Evolutionary conservation across 2,329 filamentous ascomycete species (phyloP).

Genomic region (Tolypocladium ovalisporum): DNA sequence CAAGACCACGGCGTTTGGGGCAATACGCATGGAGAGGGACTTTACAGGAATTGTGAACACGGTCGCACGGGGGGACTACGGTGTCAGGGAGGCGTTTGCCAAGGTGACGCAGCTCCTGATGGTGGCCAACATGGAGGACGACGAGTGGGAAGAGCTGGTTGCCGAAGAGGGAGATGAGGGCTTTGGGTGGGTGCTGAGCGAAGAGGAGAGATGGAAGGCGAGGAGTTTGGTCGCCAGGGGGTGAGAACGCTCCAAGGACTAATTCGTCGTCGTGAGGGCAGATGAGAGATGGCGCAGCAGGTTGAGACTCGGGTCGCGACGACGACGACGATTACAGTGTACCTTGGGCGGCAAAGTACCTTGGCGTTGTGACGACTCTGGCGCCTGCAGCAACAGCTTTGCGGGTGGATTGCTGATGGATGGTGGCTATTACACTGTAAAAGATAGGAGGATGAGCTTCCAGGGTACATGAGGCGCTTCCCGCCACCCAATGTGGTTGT

Average conservation of each 20-base stretch:
- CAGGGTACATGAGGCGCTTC: too few species aligned
- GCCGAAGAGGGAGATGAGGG: conserved; percentile 44
- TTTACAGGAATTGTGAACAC: conserved; percentile 62
- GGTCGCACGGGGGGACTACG: conserved; percentile 62
- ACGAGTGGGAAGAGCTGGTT: conserved; percentile 77
- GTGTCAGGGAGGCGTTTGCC: conserved; percentile 64
- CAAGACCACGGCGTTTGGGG: conserved; percentile 69
- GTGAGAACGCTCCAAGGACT: conserved; percentile 3
- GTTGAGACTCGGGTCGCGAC: neutral
- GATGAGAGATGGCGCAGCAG: neutral
- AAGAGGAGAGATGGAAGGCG: conserved; percentile 63
- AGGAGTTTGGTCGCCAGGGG: conserved; percentile 49
- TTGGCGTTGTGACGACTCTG: neutral
- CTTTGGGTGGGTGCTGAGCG: conserved; percentile 60
- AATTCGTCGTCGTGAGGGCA: neutral
- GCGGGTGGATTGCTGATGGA: neutral
- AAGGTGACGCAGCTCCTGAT: conserved; percentile 71
- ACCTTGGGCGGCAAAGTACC: too few species aligned
- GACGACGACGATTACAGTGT: neutral
- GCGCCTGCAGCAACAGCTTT: neutral
- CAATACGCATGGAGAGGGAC: conserved; percentile 75
- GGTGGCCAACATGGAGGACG: conserved; percentile 89
- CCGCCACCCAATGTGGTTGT: neutral
- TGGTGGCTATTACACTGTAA: neutral
- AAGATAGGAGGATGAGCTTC: too few species aligned